Conservation (phyloP, 305 asterid genomes). For the Solanum hybrid region DNA sequence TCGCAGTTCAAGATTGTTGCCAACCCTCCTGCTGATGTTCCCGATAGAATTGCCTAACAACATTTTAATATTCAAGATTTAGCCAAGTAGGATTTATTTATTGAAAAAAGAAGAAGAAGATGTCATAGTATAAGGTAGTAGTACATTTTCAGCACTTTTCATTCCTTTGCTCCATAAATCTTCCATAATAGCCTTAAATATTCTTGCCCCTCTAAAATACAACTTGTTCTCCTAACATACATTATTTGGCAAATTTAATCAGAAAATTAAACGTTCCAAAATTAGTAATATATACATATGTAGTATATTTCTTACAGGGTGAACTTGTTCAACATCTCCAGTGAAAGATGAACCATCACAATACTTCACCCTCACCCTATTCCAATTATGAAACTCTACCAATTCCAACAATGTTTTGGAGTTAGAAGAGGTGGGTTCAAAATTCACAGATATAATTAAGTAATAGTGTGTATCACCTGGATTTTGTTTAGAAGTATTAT, state of each 20-base stretch:
- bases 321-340: background rate
- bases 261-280: no score
- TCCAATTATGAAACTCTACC: background rate
- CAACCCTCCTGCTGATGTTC: constrained; percentile 84
- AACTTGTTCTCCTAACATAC: background rate
- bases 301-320: no score
- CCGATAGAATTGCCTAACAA: constrained; percentile 35
- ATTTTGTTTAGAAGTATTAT: no score
- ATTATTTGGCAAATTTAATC: background rate
- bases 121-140: background rate
- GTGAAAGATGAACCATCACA: background rate
- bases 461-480: background rate
- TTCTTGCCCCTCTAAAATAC: background rate
- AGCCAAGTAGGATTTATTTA: background rate
- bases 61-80: background rate
- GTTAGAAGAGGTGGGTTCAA: background rate
- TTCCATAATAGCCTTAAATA: constrained; percentile 5
- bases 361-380: background rate
- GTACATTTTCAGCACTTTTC: background rate
- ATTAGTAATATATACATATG: background rate
- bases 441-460: background rate
- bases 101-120: background rate
- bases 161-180: constrained; percentile 21
- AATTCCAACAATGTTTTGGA: background rate
- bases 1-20: constrained; percentile 61